Evolutionary conservation across 768 basidiomycete genomes (phyloP).

Genomic region (Russula sp.): DNA sequence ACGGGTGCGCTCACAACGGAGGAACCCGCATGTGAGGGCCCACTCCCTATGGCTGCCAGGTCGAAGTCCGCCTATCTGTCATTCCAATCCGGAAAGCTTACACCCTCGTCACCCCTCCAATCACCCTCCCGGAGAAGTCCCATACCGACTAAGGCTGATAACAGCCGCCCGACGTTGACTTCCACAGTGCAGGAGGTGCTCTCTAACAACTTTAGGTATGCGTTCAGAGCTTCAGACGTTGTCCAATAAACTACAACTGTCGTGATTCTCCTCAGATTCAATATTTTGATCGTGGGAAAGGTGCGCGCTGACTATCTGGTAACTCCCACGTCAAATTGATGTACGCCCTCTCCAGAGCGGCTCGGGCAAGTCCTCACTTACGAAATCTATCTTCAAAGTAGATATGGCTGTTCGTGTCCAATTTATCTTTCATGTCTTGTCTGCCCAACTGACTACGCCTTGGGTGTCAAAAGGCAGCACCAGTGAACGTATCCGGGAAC

Average conservation of each 20-base stretch:
- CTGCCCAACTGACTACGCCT: background rate
- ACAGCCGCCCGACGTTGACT: background rate
- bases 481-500: background rate
- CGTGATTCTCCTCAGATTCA: background rate
- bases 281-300: conserved; percentile 13
- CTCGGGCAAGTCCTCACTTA: conserved; percentile 16
- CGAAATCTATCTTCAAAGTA: background rate
- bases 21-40: background rate
- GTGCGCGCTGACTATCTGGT: background rate
- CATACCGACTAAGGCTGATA: too few relatives aligned
- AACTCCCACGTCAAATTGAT: background rate
- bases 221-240: background rate
- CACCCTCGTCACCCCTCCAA: background rate
- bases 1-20: background rate
- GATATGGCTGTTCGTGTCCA: conserved; percentile 3
- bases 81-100: background rate
- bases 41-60: background rate
- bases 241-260: background rate
- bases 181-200: background rate
- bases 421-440: background rate
- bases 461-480: background rate
- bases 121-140: background rate
- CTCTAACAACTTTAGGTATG: conserved; percentile 6
- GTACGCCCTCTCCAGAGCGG: background rate
- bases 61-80: background rate